phyloP scores from a whole-genome alignment of 169 alveolate species.

The Plasmodium vinckei region DNA sequence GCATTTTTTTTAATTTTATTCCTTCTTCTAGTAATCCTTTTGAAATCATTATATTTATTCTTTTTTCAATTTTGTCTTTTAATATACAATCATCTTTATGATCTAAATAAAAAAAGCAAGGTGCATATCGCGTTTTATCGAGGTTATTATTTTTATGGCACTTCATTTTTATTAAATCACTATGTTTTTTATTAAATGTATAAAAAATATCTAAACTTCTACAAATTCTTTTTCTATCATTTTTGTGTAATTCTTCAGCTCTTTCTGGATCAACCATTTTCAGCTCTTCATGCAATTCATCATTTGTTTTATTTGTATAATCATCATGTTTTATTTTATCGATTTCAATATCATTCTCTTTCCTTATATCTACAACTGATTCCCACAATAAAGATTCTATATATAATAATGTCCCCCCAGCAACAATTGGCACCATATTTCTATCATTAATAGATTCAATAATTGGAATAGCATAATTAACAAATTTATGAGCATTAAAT shows the following conservation, averaged over 20 bases:
- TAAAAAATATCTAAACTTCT: conserved; percentile 75
- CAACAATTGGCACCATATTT: conserved; percentile 78
- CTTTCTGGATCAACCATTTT: conserved; percentile 80
- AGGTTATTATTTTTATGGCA: conserved; percentile 55
- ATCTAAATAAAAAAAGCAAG: conserved; percentile 33
- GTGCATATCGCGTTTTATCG: conserved; percentile 48
- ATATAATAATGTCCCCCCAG: conserved; percentile 85
- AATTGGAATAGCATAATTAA: conserved; percentile 71
- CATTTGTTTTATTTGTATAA: conserved; percentile 63
- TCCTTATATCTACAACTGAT: conserved; percentile 71
- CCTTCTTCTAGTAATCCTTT: conserved; percentile 59
- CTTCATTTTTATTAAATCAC: conserved; percentile 79
- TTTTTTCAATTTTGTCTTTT: conserved; percentile 74
- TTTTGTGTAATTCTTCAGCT: conserved; percentile 80
- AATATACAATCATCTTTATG: conserved; percentile 73
- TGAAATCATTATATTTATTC: conserved; percentile 16
- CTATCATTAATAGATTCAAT: conserved; percentile 27
- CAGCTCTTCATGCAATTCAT: conserved; percentile 76
- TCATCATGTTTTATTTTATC: neutral
- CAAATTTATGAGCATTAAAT: conserved; percentile 79
- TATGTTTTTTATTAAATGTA: conserved; percentile 79
- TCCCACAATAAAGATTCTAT: conserved; percentile 84
- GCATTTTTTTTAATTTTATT: conserved; percentile 60
- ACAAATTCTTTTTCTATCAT: conserved; percentile 84
- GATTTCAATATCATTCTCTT: neutral